Percentiles rank a stretch among this genome's conserved stretches.
phyloP scores from a whole-genome alignment of 75 land plant genomes.

The Adiantum capillusveneris region DNA sequence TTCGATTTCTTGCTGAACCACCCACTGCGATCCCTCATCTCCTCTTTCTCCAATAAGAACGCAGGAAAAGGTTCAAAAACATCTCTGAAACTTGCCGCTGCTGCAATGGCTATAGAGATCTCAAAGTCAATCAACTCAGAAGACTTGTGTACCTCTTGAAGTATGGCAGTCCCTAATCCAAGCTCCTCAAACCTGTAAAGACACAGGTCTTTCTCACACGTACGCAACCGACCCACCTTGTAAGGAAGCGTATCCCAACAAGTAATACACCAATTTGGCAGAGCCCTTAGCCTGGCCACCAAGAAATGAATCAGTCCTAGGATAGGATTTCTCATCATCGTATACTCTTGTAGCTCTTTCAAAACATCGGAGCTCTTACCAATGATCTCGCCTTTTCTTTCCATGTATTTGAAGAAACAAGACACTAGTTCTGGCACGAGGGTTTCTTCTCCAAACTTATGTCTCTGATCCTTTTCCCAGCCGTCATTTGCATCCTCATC shows the following conservation, averaged over 20 bases:
- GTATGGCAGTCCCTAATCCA: constrained; percentile 16
- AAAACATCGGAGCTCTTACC: no score
- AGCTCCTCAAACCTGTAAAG: constrained; percentile 25
- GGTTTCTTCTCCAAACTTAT: no score
- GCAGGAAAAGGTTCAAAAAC: constrained; percentile 36
- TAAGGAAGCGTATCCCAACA: constrained; percentile 15
- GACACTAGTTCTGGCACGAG: no score
- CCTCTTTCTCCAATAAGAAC: constrained; percentile 15
- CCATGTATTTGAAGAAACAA: no score
- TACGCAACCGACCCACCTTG: constrained; percentile 8
- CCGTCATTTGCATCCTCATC: no score
- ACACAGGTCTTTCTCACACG: constrained; percentile 17
- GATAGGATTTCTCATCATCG: constrained; percentile 8
- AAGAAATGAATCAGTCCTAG: constrained; percentile 11
- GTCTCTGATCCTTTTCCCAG: no score
- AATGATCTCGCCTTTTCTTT: no score
- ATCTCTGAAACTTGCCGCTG: constrained; percentile 11
- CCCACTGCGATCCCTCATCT: constrained; percentile 28
- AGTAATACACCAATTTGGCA: constrained; percentile 14
- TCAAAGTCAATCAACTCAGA: constrained; percentile 24
- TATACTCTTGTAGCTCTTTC: constrained; percentile 3
- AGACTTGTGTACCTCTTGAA: constrained; percentile 14
- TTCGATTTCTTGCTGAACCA: constrained; percentile 19
- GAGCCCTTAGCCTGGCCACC: background rate
- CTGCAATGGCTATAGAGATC: constrained; percentile 18